These are phyloP conservation scores for Acer yangbiense DNA, from an alignment of 345 rosid genomes.

Conservation along the genomic window DNA sequence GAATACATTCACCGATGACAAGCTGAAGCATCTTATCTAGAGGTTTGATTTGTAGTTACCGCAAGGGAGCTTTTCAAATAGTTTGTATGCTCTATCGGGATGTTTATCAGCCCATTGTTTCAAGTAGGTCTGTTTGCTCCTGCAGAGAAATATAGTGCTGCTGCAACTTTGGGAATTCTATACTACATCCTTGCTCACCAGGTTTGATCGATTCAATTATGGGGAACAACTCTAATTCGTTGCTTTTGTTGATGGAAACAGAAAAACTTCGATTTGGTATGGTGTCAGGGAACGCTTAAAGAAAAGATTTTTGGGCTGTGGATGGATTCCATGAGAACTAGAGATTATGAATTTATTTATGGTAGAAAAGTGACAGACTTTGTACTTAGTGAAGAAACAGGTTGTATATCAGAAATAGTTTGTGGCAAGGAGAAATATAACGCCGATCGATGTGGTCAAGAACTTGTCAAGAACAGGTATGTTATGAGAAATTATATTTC, in stretches of 20 bases:
- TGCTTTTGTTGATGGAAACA: slow-evolving; percentile 20
- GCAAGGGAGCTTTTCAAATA: slow-evolving; percentile 72
- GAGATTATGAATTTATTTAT: slow-evolving; percentile 47
- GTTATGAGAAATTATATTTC: too few relatives aligned
- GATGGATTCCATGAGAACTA: slow-evolving; percentile 41
- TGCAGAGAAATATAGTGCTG: slow-evolving; percentile 65
- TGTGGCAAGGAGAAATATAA: slow-evolving; percentile 40
- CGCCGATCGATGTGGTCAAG: slow-evolving; percentile 60
- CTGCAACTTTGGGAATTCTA: slow-evolving; percentile 56
- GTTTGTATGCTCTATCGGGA: slow-evolving; percentile 50
- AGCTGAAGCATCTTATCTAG: slow-evolving; percentile 37
- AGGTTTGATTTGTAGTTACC: slow-evolving; percentile 48
- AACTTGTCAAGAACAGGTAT: slow-evolving; percentile 54
- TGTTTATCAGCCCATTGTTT: slow-evolving; percentile 50
- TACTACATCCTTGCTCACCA: slow-evolving; percentile 57
- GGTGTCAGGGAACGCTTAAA: slow-evolving; percentile 48
- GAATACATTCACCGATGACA: not conserved
- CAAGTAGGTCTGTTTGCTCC: slow-evolving; percentile 70
- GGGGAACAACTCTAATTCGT: too few relatives aligned
- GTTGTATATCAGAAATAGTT: slow-evolving; percentile 46
- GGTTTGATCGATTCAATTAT: slow-evolving; percentile 26
- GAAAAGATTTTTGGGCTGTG: slow-evolving; percentile 57
- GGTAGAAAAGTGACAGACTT: slow-evolving; percentile 40
- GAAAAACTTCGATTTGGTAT: slow-evolving; percentile 53
- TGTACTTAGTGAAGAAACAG: slow-evolving; percentile 39